phyloP scores from a whole-genome alignment of 148 eudicot genomes.

The Pharnaceum exiguum region DNA sequence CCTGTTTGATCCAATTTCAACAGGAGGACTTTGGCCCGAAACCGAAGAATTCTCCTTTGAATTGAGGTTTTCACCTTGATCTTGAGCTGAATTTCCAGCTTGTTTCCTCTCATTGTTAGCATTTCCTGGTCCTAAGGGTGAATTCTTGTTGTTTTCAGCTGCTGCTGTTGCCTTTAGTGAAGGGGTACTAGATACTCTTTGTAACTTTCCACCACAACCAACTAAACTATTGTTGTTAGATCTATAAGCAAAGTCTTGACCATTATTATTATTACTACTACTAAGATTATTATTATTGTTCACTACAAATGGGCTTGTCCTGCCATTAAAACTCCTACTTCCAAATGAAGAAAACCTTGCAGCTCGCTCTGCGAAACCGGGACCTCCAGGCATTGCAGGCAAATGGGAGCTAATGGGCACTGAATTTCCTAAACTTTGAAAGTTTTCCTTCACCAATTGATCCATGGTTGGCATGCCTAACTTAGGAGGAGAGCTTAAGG shows the following conservation, averaged over 20 bases:
- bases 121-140: neutral
- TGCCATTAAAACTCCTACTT: constrained; percentile 71
- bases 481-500: constrained; percentile 57
- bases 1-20: constrained; percentile 38
- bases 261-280: too few relatives aligned
- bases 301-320: constrained; percentile 31
- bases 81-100: constrained; percentile 7
- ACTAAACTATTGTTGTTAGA: constrained; percentile 17
- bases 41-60: constrained; percentile 52
- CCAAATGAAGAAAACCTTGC: constrained; percentile 86
- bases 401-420: constrained; percentile 23
- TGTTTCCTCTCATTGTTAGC: neutral
- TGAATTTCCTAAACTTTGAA: constrained; percentile 40
- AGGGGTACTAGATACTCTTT: constrained; percentile 59
- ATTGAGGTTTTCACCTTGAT: constrained; percentile 24
- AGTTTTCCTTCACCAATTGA: constrained; percentile 31
- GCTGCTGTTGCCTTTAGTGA: constrained; percentile 41
- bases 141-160: constrained; percentile 28
- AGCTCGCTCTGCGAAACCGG: constrained; percentile 82
- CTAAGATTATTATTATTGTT: constrained; percentile 19
- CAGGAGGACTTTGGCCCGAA: constrained; percentile 47
- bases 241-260: constrained; percentile 22
- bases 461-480: constrained; percentile 28
- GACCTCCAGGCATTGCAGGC: constrained; percentile 59
- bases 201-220: constrained; percentile 30